phyloP scores from a whole-genome alignment of 768 basidiomycete species.

The Kwoniella sp. region DNA sequence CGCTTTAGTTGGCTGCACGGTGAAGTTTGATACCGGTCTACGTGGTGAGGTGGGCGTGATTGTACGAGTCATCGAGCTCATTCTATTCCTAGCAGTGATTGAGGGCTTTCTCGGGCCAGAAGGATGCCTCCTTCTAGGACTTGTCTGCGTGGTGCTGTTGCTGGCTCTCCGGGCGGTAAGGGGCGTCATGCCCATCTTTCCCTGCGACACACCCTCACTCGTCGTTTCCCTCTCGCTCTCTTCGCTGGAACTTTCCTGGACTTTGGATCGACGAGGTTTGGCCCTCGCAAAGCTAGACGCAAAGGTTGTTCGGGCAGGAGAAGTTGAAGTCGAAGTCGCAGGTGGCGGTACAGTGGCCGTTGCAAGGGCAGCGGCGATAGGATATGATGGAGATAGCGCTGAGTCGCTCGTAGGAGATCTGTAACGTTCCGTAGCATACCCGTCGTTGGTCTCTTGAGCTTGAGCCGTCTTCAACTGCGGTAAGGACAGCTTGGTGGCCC shows the following conservation, averaged over 20 bases:
- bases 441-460: neutral
- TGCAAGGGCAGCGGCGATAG: neutral
- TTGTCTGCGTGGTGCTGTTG: neutral
- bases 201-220: neutral
- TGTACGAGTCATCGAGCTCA: constrained; percentile 4
- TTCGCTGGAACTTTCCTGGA: constrained; percentile 7
- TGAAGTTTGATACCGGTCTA: neutral
- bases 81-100: constrained; percentile 7
- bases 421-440: constrained; percentile 3
- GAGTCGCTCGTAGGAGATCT: constrained; percentile 24
- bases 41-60: neutral
- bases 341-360: constrained; percentile 2
- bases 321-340: neutral
- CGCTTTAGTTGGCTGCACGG: neutral
- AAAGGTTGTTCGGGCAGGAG: neutral
- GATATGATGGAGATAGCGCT: constrained; percentile 9
- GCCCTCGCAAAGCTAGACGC: constrained; percentile 16
- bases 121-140: constrained; percentile 7
- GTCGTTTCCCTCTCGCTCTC: constrained; percentile 22
- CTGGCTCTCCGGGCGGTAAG: neutral
- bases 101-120: constrained; percentile 21
- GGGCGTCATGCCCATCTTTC: neutral
- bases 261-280: neutral
- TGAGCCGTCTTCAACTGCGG: neutral
- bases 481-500: neutral